phyloP scores from a whole-genome alignment of 129 eudicot genomes.

The Flaveria bidentis region DNA sequence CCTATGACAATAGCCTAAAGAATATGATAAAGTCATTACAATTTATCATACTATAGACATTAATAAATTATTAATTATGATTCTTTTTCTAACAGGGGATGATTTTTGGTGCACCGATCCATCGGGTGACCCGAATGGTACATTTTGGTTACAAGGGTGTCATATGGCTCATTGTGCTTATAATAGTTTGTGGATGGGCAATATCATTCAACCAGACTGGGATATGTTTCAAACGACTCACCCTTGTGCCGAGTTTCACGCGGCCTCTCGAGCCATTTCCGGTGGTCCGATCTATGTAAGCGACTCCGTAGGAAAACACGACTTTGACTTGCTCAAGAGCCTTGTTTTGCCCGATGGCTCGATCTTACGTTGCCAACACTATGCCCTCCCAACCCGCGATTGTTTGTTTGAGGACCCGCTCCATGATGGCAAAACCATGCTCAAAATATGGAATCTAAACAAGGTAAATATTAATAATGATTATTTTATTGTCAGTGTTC shows the following conservation, averaged over 20 bases:
- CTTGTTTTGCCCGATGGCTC: slow-evolving; percentile 82
- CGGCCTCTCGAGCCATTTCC: slow-evolving; percentile 93
- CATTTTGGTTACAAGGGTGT: slow-evolving; percentile 94
- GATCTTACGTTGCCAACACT: slow-evolving; percentile 68
- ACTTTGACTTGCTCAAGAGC: slow-evolving; percentile 67
- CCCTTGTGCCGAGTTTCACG: slow-evolving; percentile 94
- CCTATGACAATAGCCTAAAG: too few relatives aligned
- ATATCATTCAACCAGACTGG: slow-evolving; percentile 94
- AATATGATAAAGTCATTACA: too few relatives aligned
- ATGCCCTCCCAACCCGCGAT: slow-evolving; percentile 84
- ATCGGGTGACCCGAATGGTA: slow-evolving; percentile 89
- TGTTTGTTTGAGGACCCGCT: slow-evolving; percentile 84
- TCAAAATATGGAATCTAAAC: slow-evolving; percentile 90
- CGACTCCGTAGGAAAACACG: slow-evolving; percentile 80
- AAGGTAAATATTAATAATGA: slow-evolving; percentile 42
- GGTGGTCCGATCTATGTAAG: slow-evolving; percentile 95
- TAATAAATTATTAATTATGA: neutral
- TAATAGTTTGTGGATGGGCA: slow-evolving; percentile 97
- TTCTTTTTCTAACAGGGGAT: slow-evolving; percentile 50
- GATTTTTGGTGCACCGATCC: slow-evolving; percentile 98
- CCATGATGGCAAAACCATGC: slow-evolving; percentile 87
- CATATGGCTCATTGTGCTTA: slow-evolving; percentile 99
- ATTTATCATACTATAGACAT: too few relatives aligned
- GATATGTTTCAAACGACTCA: slow-evolving; percentile 96
- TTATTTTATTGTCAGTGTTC: too few relatives aligned